Base-by-base conservation (phyloP, 1,139 yeast species). In the Kodamaea plutei region DNA sequence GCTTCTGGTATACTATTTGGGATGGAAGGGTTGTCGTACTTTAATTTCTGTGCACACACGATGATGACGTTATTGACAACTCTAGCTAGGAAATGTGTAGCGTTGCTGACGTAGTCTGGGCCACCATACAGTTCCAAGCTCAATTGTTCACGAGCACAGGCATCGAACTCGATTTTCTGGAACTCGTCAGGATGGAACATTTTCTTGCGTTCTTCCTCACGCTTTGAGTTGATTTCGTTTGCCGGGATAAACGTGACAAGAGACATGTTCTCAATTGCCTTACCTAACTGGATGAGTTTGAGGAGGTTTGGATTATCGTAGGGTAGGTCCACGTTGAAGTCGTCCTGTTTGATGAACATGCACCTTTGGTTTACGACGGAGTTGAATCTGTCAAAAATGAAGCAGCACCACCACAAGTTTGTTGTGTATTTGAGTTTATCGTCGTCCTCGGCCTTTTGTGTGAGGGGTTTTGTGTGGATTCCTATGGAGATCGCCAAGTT, bases 321-420 rank as follows among this genome's bases (percentile, higher is more conserved):
- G 5, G 63, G 55, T 21, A 54, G 38, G 20, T 51, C 56, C 20
- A 58, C 43, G 16, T 62, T 58, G 31, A 60, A 61, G 38, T 64
- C 71, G 12, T 58, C 58, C 20, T 56, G 52, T 28, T 57, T 52
- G 29, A 60, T 46, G 23, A 61, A 54, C 28, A 63, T 34, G 4
- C 65, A 62, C 4, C 68, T 48, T 6, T 64, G 63, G 35, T 62
- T 62, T 14, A 58, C 57, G 31, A 64, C 49, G 4, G 64, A 65
- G 39, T 55, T 61, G 43, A 61, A 52, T 15, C 66, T 39, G 40
- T 64, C 70, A 34, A 61, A 43, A 3, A 61, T 44, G 34, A 49
- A 61, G 33, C 63, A 47, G 23, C 54, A 45, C 66, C 67, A 64
- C 67, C 69, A 63, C 15, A 61, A 39, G 27, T 52, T 49, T n/a